These are phyloP conservation scores for Saccharomyces eubayanus DNA, from an alignment of 805 yeast genomes.

Conservation along the genomic window DNA sequence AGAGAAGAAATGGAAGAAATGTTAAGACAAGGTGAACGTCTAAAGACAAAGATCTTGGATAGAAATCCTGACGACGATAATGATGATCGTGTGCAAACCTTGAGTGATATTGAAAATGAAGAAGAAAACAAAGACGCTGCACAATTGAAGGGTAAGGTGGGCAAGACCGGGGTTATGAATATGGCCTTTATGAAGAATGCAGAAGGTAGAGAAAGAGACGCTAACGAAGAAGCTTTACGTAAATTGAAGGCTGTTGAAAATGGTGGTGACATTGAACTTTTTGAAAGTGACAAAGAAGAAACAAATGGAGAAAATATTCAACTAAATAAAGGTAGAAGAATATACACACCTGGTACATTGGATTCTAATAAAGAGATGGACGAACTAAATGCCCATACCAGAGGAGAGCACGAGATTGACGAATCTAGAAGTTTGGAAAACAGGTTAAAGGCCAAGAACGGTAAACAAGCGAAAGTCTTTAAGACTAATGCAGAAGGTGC, in stretches of 20 bases:
- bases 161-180: slow-evolving; percentile 79
- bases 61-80: slow-evolving; percentile 43
- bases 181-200: slow-evolving; percentile 97
- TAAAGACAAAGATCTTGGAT: slow-evolving; percentile 67
- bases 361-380: slow-evolving; percentile 27
- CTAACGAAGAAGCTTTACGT: slow-evolving; percentile 47
- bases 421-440: slow-evolving; percentile 39
- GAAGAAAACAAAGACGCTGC: slow-evolving; percentile 32
- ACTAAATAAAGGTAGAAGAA: slow-evolving; percentile 70
- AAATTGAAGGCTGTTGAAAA: slow-evolving; percentile 42
- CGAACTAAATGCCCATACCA: slow-evolving; percentile 31
- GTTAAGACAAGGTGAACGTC: slow-evolving; percentile 77
- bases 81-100: slow-evolving; percentile 32
- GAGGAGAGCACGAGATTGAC: slow-evolving; percentile 44
- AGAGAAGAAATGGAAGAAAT: slow-evolving; percentile 90
- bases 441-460: slow-evolving; percentile 26
- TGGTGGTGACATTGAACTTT: slow-evolving; percentile 36
- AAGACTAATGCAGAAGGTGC: background rate
- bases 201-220: slow-evolving; percentile 55
- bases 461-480: background rate
- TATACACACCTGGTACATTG: slow-evolving; percentile 53
- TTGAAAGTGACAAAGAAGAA: slow-evolving; percentile 22
- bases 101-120: slow-evolving; percentile 45
- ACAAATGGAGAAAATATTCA: slow-evolving; percentile 40
- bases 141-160: slow-evolving; percentile 39